phyloP scores from a whole-genome alignment of 306 rosid genomes.

The Trifolium fragiferum region DNA sequence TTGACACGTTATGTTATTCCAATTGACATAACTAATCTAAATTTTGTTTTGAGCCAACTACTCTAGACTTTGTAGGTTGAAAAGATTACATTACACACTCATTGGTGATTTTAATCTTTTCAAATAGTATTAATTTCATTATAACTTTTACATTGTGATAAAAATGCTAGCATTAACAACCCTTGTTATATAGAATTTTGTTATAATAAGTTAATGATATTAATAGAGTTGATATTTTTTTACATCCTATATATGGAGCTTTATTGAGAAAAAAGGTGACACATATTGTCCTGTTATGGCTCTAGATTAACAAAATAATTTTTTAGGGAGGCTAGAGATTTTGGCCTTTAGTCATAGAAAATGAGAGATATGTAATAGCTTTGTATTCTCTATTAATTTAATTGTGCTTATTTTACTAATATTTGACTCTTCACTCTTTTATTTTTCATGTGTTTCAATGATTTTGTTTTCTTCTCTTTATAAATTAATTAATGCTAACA shows the following conservation, averaged over 20 bases:
- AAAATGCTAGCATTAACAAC: background rate
- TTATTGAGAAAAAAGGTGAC: background rate
- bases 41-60: background rate
- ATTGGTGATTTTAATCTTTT: background rate
- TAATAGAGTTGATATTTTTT: background rate
- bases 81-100: background rate
- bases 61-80: background rate
- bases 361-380: background rate
- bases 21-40: background rate
- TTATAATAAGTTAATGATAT: too few relatives aligned
- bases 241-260: background rate
- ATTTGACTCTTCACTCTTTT: too few relatives aligned
- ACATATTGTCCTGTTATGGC: too few relatives aligned
- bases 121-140: background rate
- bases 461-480: background rate
- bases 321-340: background rate
- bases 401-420: background rate
- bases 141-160: background rate
- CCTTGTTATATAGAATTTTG: background rate
- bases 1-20: background rate
- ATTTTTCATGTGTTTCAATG: background rate
- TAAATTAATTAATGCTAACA: background rate
- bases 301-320: too few relatives aligned
- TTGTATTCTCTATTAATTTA: background rate
- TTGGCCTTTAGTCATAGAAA: background rate